Evolutionary conservation across 2,329 filamentous ascomycete species (phyloP), one percentile per base, ranked within the genome.

Genomic region (Hysterium pulicare): DNA sequence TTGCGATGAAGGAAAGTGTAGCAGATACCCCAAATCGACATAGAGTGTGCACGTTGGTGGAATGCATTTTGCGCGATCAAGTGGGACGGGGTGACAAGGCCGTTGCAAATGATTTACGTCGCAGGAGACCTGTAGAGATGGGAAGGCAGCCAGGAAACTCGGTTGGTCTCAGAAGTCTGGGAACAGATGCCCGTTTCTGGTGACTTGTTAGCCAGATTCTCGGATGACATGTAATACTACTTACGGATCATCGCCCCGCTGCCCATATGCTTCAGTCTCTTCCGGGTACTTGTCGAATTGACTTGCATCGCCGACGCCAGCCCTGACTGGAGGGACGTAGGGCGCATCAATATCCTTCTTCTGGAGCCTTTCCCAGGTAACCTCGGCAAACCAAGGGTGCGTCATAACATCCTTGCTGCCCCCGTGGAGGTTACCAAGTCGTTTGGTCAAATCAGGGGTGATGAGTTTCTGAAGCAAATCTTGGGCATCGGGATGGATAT

Each of bases 261-360:
- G 73, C 30, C 93, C 93, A 64, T 98, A 98, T 63, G 84, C 82
- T 69, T 98, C 93, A 33, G 87, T 89, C 69, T 98, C 93, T 69
- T 98, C 93, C 2, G 93, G 90, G 68, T 98, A 98, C 67, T 90
- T 88, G 71, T 98, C 93, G 63, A 98, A 98, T 69, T 96, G 87
- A 70, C 90, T 96, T 39, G 93, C 89, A 71, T 98, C 93, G 45
- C 93, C 93, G 22, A 89, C 85, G 32, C 93, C 93, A 32, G 89
- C 90, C 66, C 93, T 87, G 48, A 98, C 91, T 0, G 93, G 93
- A 13, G 93, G 93, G 42, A 95, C 93, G 65, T 98, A 98, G 4
- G 93, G 93, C 28, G 93, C 93, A 69, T 98, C 93, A 48, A 98
- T 98, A 59, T 98, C 93, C 71, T 96, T 97, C 67, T 90, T 86